A percentile compares a stretch with the other conserved stretches of the same genome.
These are phyloP conservation scores for Monilinia fructicola DNA, from an alignment of 2,329 filamentous ascomycete species.

Conservation along the genomic window DNA sequence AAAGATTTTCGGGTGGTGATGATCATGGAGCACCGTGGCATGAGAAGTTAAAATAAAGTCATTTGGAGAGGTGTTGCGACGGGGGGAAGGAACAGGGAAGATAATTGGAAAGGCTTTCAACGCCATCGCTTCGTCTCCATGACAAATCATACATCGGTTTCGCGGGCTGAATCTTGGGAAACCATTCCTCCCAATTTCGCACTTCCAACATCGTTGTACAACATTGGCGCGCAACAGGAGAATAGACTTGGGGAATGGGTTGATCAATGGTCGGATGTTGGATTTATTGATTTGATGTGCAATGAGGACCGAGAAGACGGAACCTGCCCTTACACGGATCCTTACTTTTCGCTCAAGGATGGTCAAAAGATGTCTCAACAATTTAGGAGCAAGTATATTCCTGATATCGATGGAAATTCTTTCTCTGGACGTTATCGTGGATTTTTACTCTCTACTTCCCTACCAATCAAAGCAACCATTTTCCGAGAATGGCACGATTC, in stretches of 20 bases:
- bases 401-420: conserved; percentile 75
- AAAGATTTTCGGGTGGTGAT: conserved; percentile 58
- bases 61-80: conserved; percentile 67
- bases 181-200: conserved; percentile 52
- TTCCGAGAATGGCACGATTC: conserved; percentile 81
- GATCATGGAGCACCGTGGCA: conserved; percentile 58
- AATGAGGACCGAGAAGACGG: conserved; percentile 45
- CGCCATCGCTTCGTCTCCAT: conserved; percentile 57
- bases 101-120: conserved; percentile 57
- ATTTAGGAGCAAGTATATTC: conserved; percentile 66
- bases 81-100: conserved; percentile 51
- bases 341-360: conserved; percentile 46
- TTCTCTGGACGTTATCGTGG: conserved; percentile 68
- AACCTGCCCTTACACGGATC: conserved; percentile 47
- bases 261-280: conserved; percentile 39
- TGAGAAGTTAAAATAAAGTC: conserved; percentile 53
- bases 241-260: conserved; percentile 45
- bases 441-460: conserved; percentile 65
- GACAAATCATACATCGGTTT: conserved; percentile 50
- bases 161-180: conserved; percentile 37
- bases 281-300: conserved; percentile 47
- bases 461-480: conserved; percentile 76
- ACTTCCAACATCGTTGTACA: conserved; percentile 50
- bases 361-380: conserved; percentile 56
- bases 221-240: conserved; percentile 45